Base-by-base conservation (phyloP, 768 basidiomycete species). In the Solioccasus polychromus region DNA sequence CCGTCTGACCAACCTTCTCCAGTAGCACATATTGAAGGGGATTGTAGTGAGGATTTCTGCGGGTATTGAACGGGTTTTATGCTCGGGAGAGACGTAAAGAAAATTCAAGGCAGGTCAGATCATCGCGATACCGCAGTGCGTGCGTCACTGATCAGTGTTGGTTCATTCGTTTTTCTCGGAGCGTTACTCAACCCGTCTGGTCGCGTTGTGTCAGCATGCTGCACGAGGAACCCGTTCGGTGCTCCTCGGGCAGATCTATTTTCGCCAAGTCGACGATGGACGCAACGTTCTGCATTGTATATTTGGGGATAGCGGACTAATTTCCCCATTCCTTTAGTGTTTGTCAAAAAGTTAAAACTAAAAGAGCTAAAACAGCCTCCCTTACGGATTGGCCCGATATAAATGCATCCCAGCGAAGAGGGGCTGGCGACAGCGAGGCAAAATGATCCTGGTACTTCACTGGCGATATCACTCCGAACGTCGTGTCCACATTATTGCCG, bases 1-100 rank as follows among this genome's bases (percentile, higher is more conserved):
- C 43, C 19, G 37, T 39, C n/a, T n/a, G n/a, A n/a, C 75, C 58
- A 51, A 88, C 87, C 85, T 82, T 71, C 84, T 77, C 75, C 74
- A 82, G 63, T 71, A 75, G 62, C 87, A 89, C 87, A 89, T 88
- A 45, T 57, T 47, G 48, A 48, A 43, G 45, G 54, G 57, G 53
- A 53, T 48, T 7, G 53, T 54, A 50, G 55, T 50, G 52, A 48
- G 50, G 54, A 44, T 39, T 44, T 38, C 14, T 53, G 17, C 32
- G 35, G 29, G 42, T 45, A 35, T 26, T 23, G 17, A 25, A 31
- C 45, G 42, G 46, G 31, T 66, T 66, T 60, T 68, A 66, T 64
- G 47, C 28, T 47, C 42, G 44, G 50, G 38, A 45, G 9, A 45
- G 31, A 38, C 20, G 19, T 20, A 24, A 48, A 48, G 50, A 42